Evolutionary conservation across 139 green algal genomes (phyloP).

Genomic region (Micractinium conductrix): DNA sequence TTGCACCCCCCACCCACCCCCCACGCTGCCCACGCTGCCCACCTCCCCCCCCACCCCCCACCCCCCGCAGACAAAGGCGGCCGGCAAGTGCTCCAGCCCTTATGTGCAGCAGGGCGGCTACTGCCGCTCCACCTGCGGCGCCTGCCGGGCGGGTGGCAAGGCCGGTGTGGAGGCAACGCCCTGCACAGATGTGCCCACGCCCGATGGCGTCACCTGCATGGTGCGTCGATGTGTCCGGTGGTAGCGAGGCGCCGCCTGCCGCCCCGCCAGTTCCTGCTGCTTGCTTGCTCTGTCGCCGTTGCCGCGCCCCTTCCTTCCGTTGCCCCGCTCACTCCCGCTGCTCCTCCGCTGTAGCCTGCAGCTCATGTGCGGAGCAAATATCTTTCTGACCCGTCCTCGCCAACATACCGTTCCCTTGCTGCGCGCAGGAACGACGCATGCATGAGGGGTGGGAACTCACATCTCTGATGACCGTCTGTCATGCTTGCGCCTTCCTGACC

Average conservation of each 20-base stretch:
- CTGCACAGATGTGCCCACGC: slow-evolving; percentile 20
- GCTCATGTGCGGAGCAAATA: too few relatives aligned
- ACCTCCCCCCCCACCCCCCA: background rate
- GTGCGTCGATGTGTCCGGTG: background rate
- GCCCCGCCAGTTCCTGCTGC: background rate
- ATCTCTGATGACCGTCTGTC: too few relatives aligned
- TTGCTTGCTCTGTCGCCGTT: background rate
- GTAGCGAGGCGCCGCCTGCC: too few relatives aligned
- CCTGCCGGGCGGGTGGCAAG: background rate
- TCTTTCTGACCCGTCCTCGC: too few relatives aligned
- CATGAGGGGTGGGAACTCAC: too few relatives aligned
- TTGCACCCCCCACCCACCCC: background rate
- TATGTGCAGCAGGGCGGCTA: slow-evolving; percentile 38
- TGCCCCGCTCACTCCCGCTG: background rate
- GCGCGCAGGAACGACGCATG: too few relatives aligned
- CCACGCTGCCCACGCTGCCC: too few relatives aligned
- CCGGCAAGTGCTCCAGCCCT: slow-evolving; percentile 12
- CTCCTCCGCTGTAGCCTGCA: background rate
- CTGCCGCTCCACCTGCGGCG: slow-evolving; percentile 35
- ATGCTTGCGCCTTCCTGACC: background rate
- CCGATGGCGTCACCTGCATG: slow-evolving; percentile 20
- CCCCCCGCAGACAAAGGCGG: background rate
- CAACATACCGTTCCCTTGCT: too few relatives aligned
- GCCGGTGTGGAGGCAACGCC: background rate
- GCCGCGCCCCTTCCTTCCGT: background rate